Conservation (phyloP, 768 basidiomycete genomes). For the Lentinus brumalis region DNA sequence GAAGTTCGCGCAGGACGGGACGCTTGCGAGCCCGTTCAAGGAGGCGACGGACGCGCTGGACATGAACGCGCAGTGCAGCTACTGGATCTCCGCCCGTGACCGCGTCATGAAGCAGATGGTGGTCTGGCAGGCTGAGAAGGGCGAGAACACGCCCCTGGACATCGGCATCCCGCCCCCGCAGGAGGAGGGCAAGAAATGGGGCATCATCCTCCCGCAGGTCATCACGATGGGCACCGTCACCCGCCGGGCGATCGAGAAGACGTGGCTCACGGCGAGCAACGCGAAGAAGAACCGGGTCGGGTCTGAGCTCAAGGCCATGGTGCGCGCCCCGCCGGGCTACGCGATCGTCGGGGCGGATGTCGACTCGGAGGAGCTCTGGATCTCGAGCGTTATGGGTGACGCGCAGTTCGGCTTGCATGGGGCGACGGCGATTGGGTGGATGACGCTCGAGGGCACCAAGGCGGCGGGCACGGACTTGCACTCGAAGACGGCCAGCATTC, state of each 20-base stretch:
- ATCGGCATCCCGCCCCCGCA: slow-evolving; percentile 49
- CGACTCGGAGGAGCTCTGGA: slow-evolving; percentile 99
- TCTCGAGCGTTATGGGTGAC: slow-evolving; percentile 97
- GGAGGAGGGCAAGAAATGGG: slow-evolving; percentile 57
- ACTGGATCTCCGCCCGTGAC: slow-evolving; percentile 96
- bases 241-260: slow-evolving; percentile 94
- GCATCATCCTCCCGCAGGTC: slow-evolving; percentile 93
- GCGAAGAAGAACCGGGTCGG: slow-evolving; percentile 98
- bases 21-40: slow-evolving; percentile 76
- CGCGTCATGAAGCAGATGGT: slow-evolving; percentile 92
- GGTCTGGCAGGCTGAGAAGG: slow-evolving; percentile 64
- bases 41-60: slow-evolving; percentile 85
- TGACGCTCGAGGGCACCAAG: slow-evolving; percentile 98
- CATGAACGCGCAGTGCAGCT: slow-evolving; percentile 93
- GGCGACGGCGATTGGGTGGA: slow-evolving; percentile 97
- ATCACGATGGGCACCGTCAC: slow-evolving; percentile 99
- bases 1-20: slow-evolving; percentile 85
- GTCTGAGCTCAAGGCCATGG: slow-evolving; percentile 97
- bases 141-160: slow-evolving; percentile 30
- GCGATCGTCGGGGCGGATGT: slow-evolving; percentile 97
- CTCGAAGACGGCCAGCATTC: slow-evolving; percentile 91
- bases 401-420: slow-evolving; percentile 97
- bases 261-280: slow-evolving; percentile 98
- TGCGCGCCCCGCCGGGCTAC: slow-evolving; percentile 90
- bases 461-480: slow-evolving; percentile 93